Evolutionary conservation across 2,329 filamentous ascomycete genomes (phyloP).

Genomic region (Tolypocladium tundrense): DNA sequence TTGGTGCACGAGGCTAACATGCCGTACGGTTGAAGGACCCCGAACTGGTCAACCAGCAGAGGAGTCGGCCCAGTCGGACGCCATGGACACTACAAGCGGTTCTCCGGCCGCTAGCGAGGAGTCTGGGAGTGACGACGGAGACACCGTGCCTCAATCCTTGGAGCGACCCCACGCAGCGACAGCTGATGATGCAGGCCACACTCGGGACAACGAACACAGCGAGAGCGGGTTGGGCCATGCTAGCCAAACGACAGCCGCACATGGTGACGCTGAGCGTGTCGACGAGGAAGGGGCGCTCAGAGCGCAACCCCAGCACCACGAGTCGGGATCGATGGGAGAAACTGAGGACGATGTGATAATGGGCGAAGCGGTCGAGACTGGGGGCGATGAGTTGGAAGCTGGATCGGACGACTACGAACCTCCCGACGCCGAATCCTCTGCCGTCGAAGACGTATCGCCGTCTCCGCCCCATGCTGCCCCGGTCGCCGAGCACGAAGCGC

Average conservation of each 20-base stretch:
- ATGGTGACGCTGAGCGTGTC: background rate
- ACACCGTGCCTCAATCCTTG: background rate
- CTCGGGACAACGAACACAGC: background rate
- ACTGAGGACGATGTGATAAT: conserved; percentile 6
- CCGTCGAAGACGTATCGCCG: background rate
- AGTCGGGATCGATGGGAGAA: background rate
- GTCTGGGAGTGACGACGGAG: background rate
- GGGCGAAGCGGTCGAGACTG: conserved; percentile 14
- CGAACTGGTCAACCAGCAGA: background rate
- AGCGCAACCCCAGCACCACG: background rate
- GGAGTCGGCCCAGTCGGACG: background rate
- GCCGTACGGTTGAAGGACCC: background rate
- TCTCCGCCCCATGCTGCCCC: conserved; percentile 6
- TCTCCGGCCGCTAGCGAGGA: background rate
- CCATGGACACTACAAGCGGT: background rate
- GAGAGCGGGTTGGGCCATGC: background rate
- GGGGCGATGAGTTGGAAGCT: conserved; percentile 27
- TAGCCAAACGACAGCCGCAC: background rate
- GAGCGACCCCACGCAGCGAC: background rate
- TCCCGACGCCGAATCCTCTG: conserved; percentile 25
- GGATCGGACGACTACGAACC: conserved; percentile 46
- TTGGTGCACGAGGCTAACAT: background rate
- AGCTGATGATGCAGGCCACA: background rate
- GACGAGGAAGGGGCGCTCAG: background rate
- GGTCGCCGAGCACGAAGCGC: conserved; percentile 8